Base-by-base conservation (phyloP, 2,329 filamentous ascomycete genomes). In the Cryphonectria parasitica region DNA sequence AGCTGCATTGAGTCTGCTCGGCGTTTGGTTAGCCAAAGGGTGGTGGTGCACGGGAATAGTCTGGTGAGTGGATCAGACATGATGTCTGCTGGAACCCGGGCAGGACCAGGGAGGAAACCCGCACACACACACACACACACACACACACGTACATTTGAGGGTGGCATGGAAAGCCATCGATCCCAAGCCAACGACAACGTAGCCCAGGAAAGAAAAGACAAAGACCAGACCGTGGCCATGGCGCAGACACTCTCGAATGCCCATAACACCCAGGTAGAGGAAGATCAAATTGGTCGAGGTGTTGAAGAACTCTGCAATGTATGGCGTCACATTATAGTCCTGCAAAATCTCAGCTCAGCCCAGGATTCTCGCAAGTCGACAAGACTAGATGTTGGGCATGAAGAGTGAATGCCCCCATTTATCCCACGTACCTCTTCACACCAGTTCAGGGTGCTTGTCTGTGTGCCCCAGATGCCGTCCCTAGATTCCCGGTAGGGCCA, bases 241-340 rank as follows among this genome's bases (percentile, higher is more conserved):
- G 73, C 85, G 86, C 54, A 91, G 77, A 79, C 93, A 97, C 79
- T 90, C 94, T 68, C 84, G 82, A 73, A 96, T 88, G 34, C 95
- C 95, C 77, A 91, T 91, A 74, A 89, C 81, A 10, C 93, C 93
- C 28, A 97, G 87, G 79, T 87, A 92, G 75, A 97, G 85, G 80
- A 97, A 97, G 34, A 96, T 83, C 3, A 92, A 79, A 79, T 97
- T 97, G 45, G 94, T 97, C 43, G 95, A 76, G 3, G 93, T 92
- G 81, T 92, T 82, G 71, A 81, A 76, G 28, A 79, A 73, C 74
- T 80, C 80, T 54, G 80, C 80, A 66, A 77, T 79, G 74, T 81
- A 81, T 19, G 73, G 75, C 2, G 77, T 80, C 70, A 81, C 78
- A 71, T 79, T 81, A 75, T 81, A 67, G 36, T 65, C 66, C 34